Conservation (phyloP, 768 basidiomycete genomes). For the Rhodotorula graminis region DNA sequence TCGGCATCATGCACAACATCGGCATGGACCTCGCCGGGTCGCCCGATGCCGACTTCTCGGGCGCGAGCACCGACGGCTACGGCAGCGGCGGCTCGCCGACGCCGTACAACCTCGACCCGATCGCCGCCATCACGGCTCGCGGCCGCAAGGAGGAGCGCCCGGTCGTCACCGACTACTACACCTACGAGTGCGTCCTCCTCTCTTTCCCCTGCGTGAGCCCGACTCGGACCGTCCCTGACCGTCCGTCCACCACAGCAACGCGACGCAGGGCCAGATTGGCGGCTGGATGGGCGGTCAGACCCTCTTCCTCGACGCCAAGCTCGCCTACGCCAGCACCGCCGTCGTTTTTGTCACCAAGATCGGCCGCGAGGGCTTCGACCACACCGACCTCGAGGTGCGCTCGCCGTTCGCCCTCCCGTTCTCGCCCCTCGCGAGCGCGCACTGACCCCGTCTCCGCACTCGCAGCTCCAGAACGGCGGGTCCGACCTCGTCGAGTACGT, state of each 20-base stretch:
- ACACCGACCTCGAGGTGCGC: conserved; percentile 27
- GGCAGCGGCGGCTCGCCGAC: conserved; percentile 45
- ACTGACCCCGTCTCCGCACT: not conserved
- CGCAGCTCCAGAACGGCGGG: conserved; percentile 21
- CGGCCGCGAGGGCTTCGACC: conserved; percentile 38
- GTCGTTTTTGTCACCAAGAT: conserved; percentile 35
- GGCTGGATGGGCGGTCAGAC: not conserved
- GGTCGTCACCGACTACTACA: conserved; percentile 30
- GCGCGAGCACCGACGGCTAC: conserved; percentile 39
- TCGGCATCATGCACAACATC: conserved; percentile 23
- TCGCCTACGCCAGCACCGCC: conserved; percentile 7
- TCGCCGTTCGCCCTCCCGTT: not conserved
- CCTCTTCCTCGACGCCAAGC: conserved; percentile 32
- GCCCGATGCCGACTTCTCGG: not conserved
- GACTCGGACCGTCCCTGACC: too few relatives aligned
- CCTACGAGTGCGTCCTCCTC: conserved; percentile 9
- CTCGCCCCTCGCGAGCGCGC: not conserved
- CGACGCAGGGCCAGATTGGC: too few relatives aligned
- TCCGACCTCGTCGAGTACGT: conserved; percentile 43
- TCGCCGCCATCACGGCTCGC: conserved; percentile 43
- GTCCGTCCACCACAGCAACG: too few relatives aligned
- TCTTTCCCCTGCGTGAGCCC: not conserved
- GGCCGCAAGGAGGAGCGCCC: conserved; percentile 35
- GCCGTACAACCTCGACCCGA: conserved; percentile 45
- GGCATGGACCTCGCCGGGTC: not conserved